A percentile compares a stretch with the other conserved stretches of the same genome.
Conservation (phyloP, 768 basidiomycete species). For the Phylloporus rhodoxanthus region DNA sequence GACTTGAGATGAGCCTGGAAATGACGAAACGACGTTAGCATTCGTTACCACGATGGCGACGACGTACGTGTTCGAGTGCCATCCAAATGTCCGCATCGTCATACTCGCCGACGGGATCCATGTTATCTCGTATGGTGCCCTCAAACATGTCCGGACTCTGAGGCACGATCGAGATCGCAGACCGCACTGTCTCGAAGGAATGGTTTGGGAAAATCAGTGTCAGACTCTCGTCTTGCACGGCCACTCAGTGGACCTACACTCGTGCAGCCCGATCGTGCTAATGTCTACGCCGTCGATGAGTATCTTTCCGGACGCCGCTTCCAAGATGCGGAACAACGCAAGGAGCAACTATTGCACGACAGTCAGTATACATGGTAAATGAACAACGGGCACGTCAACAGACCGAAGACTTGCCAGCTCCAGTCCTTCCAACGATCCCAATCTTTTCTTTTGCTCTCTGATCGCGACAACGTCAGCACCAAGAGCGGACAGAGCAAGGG, state of each 20-base stretch:
- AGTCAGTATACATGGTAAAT: constrained; percentile 9
- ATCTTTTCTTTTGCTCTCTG: constrained; percentile 77
- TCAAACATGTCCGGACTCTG: constrained; percentile 70
- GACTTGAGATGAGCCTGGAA: constrained; percentile 53
- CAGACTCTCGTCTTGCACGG: too few relatives aligned
- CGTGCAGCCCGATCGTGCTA: constrained; percentile 67
- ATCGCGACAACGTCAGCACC: constrained; percentile 1
- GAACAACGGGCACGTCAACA: constrained; percentile 33
- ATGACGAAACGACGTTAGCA: too few relatives aligned
- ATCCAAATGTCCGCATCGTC: constrained; percentile 82
- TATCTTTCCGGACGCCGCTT: constrained; percentile 62
- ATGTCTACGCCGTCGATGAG: constrained; percentile 73
- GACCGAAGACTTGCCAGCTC: constrained; percentile 76
- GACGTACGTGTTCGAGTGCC: constrained; percentile 61
- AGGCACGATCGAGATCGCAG: constrained; percentile 79
- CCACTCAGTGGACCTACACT: constrained; percentile 26
- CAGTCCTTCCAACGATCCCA: constrained; percentile 85
- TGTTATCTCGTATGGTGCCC: constrained; percentile 76
- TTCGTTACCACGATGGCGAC: constrained; percentile 17
- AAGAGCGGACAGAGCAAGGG: not conserved
- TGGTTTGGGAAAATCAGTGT: not conserved
- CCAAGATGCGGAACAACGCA: constrained; percentile 73
- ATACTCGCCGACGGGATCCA: constrained; percentile 79
- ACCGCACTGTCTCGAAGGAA: constrained; percentile 44
- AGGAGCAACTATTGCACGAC: constrained; percentile 46